Base-by-base conservation (phyloP, 2,329 filamentous ascomycete genomes). In the Stachybotrys chartarum region DNA sequence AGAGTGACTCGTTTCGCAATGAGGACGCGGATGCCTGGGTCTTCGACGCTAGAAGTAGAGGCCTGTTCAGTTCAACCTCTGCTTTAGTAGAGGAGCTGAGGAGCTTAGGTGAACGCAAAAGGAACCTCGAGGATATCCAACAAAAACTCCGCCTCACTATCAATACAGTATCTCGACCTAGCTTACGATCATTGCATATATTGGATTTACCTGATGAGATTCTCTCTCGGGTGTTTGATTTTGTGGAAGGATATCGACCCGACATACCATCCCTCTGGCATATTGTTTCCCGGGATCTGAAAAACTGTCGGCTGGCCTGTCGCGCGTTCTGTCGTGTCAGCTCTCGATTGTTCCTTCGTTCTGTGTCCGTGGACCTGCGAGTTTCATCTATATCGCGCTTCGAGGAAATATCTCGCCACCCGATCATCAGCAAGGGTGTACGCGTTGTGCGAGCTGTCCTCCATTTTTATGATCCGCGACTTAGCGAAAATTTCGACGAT, bases 351-450 rank as follows among this genome's bases (percentile, higher is more conserved):
- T 45, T 52, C 45, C 32, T 52, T 32, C 51, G 32, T 30, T 17
- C 35, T 44, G 51, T 52, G 14, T 18, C 51, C 35, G 51, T 52
- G 32, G 51, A 45, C 35, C 24, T 52, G 8, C 32, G 35, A 10
- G 39, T 30, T 45, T 52, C 51, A 45, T 52, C 51, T 45, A 18
- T 52, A 7, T 44, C 51, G 31, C 51, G 51, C 31, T 45, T 52
- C 51, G 51, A 52, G n/a, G 51, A 52, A 45, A 52, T 52, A 52
- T 52, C 51, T 16, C 51, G 51, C 35, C 51, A 52, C 35, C 51
- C 51, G 7, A 52, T 39, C 31, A 52, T 52, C 51, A 45, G 35
- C 51, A 52, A 45, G 31, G 51, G 51, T 44, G 18, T 52, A 52
- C 51, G 31, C 14, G 35, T 10, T 30, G 35, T 52, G 44, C 51